These are phyloP conservation scores for Metarhizium rileyi DNA, from an alignment of 2,329 filamentous ascomycete genomes.

Conservation along the genomic window DNA sequence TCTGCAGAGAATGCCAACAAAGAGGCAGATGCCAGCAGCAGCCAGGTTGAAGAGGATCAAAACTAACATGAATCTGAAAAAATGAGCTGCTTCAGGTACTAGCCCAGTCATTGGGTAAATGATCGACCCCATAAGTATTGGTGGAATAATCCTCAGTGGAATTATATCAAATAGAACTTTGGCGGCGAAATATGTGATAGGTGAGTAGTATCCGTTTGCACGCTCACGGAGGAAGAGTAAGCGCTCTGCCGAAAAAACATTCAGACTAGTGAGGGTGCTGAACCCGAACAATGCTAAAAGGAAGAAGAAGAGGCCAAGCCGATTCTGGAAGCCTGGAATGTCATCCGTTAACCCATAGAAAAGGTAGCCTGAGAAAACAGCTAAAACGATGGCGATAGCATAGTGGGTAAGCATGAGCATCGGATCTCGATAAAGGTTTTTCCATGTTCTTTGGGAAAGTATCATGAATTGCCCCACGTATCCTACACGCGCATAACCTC, in stretches of 20 bases:
- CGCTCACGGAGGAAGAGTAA: constrained; percentile 86
- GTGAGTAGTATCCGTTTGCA: constrained; percentile 93
- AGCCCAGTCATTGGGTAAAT: constrained; percentile 97
- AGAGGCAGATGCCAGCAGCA: constrained; percentile 84
- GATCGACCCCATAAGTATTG: constrained; percentile 89
- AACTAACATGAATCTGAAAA: constrained; percentile 84
- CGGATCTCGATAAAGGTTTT: constrained; percentile 92
- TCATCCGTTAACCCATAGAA: constrained; percentile 96
- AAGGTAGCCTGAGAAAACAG: constrained; percentile 86
- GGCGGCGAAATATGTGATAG: constrained; percentile 84
- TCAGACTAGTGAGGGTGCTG: constrained; percentile 87
- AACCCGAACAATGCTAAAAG: constrained; percentile 92
- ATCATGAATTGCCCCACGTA: constrained; percentile 78
- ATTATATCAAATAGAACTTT: constrained; percentile 99
- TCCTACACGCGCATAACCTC: constrained; percentile 74
- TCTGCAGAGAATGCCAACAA: constrained; percentile 91
- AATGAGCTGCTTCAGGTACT: constrained; percentile 70
- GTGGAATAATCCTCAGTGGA: constrained; percentile 85
- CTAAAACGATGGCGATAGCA: constrained; percentile 88
- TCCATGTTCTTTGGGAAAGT: constrained; percentile 85
- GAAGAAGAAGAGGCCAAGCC: constrained; percentile 96
- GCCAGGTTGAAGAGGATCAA: constrained; percentile 94
- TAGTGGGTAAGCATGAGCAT: constrained; percentile 99
- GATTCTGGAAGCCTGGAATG: constrained; percentile 95
- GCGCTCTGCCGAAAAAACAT: constrained; percentile 84